These are phyloP conservation scores for Nemania sp. DNA, from an alignment of 2,329 filamentous ascomycete genomes.

Conservation along the genomic window DNA sequence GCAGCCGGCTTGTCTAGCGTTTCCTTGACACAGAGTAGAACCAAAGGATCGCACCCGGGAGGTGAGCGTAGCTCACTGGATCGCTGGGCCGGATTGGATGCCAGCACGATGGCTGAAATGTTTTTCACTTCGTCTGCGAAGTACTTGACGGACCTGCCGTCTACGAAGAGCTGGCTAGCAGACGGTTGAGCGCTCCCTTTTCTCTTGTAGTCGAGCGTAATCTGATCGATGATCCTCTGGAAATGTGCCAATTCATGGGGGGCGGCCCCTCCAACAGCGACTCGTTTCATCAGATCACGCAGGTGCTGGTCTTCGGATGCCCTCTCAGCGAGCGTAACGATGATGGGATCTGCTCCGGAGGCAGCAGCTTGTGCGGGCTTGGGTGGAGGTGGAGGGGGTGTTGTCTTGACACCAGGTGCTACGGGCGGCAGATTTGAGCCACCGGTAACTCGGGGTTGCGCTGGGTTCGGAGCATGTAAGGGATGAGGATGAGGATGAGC, in stretches of 20 bases:
- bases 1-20: constrained; percentile 56
- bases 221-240: constrained; percentile 78
- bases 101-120: constrained; percentile 62
- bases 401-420: constrained; percentile 12
- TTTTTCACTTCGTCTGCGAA: constrained; percentile 61
- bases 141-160: constrained; percentile 60
- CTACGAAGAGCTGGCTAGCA: constrained; percentile 58
- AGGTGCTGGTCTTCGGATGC: constrained; percentile 73
- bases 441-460: not conserved
- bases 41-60: constrained; percentile 56
- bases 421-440: too few species aligned
- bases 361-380: constrained; percentile 30
- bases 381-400: constrained; percentile 24
- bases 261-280: constrained; percentile 74
- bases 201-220: constrained; percentile 63
- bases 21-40: constrained; percentile 60
- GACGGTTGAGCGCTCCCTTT: constrained; percentile 56
- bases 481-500: constrained; percentile 30
- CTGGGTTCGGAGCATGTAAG: constrained; percentile 31
- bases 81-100: constrained; percentile 60
- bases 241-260: constrained; percentile 74
- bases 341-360: constrained; percentile 69
- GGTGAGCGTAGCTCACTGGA: constrained; percentile 57
- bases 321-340: constrained; percentile 75
- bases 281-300: constrained; percentile 80